Base-by-base conservation (phyloP, 2,329 filamentous ascomycete species). In the Colletotrichum aenigma region DNA sequence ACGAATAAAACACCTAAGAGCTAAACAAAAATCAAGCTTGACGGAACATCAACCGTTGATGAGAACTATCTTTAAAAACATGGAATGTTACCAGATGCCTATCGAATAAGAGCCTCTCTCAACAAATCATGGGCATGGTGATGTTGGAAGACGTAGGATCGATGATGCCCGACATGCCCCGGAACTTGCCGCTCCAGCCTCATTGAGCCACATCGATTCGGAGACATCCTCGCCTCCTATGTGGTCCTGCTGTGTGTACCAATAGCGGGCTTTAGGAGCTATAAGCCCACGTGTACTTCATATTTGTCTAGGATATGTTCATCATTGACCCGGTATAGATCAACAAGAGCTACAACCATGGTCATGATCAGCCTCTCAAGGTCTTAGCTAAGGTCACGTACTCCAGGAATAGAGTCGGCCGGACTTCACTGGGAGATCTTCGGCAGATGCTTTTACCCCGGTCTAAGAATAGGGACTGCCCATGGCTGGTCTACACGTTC, bases 241-340 rank as follows among this genome's bases (percentile, higher is more conserved):
- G 43, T 21, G n/a, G 1, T 21, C n/a, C n/a, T 52, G 43, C 43
- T 13, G n/a, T 21, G 4, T 21, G 43, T 21, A 52, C n/a, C 43
- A n/a, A 0, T n/a, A 0, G 0, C 38, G 38, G 18, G 38, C 4
- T n/a, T n/a, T 48, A 13, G 43, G 10, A 52, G 43, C 43, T 0
- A 52, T 21, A n/a, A 21, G 18, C n/a, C 12, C n/a, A 52, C 2
- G 6, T 21, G 4, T 52, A 52, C 43, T 0, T 52, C 12, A 52
- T 13, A 21, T 3, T 6, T 0, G 43, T 21, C n/a, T 21, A 52
- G 43, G 12, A 7, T 12, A 13, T 52, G 6, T 21, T 52, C n/a
- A 7, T 13, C 43, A 48, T 48, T 21, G n/a, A 4, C n/a, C 43
- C 12, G 6, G 43, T 21, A 21, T 2, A 48, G 10, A 52, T 21